Evolutionary conservation across 352 stramenopile species (phyloP), one percentile per base, ranked within the genome.

Genomic region (Phytophthora syringae): DNA sequence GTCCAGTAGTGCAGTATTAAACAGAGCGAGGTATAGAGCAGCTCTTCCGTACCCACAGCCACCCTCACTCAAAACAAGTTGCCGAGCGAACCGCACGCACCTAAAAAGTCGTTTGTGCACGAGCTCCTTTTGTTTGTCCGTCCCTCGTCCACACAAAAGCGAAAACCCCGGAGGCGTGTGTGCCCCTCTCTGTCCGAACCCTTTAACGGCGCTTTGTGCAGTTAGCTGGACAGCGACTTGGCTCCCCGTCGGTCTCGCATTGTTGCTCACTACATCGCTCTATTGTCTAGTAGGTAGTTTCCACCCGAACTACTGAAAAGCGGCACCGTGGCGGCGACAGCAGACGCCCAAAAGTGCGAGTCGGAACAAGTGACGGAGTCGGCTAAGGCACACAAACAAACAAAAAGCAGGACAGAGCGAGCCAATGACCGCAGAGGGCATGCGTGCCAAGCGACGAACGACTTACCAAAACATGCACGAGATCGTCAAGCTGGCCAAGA

Each of bases 401-500:
- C 20, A 42, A 52, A 32, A 37, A 27, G 24, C n/a, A 58, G 25
- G 16, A 28, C 34, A 25, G 48, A 55, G n/a, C 18, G 60, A 70
- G 36, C 64, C 50, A 59, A 93, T 93, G 85, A 92, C 81, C 53
- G 81, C 71, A 25, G 81, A 92, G 44, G 75, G 67, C 52, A 94
- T 92, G 82, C 82, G 82, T 50, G 73, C 80, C 52, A 90, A 92
- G 64, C 80, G 86, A 82, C 80, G 86, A 66, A 83, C 82, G 11
- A 88, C 78, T 6, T 94, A 90, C 52, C 83, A 92, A 65, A 94
- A 91, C 66, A 94, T 94, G 86, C 88, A 95, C 72, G 88, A 95
- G 53, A 91, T 94, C 60, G 84, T 94, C 67, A 94, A 93, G 61
- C 74, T 94, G 53, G 88, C 88, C 28, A 94, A 93, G 73, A 95